Conservation (phyloP, 2,329 filamentous ascomycete species). For the Aspergillus sp. region DNA sequence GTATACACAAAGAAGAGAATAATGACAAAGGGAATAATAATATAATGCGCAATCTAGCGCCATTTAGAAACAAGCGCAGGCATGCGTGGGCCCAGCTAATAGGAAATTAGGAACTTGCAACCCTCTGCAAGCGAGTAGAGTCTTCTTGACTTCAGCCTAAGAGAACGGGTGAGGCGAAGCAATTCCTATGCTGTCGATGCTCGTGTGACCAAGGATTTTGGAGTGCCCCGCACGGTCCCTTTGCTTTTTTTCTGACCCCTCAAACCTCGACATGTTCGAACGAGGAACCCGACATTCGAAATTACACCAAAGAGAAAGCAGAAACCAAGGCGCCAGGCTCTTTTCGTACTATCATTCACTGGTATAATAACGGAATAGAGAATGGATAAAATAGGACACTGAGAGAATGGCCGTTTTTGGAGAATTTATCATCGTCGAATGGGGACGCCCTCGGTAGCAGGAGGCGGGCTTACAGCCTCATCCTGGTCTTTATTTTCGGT, state of each 20-base stretch:
- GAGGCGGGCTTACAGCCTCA: conserved; percentile 45
- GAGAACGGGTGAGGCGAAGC: neutral
- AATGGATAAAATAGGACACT: neutral
- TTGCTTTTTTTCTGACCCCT: conserved; percentile 6
- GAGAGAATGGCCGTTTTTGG: neutral
- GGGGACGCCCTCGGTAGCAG: conserved; percentile 57
- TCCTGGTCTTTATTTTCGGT: conserved; percentile 43
- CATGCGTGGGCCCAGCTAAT: neutral
- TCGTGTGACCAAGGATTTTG: conserved; percentile 1
- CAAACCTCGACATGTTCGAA: conserved; percentile 4
- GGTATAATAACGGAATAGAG: conserved; percentile 7
- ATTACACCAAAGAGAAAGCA: conserved; percentile 15
- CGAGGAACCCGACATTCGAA: conserved; percentile 1
- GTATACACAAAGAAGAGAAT: conserved; percentile 19
- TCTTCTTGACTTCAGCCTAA: neutral
- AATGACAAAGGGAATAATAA: conserved; percentile 1
- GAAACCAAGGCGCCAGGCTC: conserved; percentile 36
- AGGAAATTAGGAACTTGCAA: neutral
- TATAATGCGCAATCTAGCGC: neutral
- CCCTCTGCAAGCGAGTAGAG: neutral
- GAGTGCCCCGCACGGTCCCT: conserved; percentile 6
- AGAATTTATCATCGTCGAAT: conserved; percentile 56
- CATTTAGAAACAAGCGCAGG: neutral
- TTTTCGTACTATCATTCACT: conserved; percentile 28
- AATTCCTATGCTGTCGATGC: neutral